phyloP scores from a whole-genome alignment of 2,329 filamentous ascomycete genomes.

The Fusarium sp. region DNA sequence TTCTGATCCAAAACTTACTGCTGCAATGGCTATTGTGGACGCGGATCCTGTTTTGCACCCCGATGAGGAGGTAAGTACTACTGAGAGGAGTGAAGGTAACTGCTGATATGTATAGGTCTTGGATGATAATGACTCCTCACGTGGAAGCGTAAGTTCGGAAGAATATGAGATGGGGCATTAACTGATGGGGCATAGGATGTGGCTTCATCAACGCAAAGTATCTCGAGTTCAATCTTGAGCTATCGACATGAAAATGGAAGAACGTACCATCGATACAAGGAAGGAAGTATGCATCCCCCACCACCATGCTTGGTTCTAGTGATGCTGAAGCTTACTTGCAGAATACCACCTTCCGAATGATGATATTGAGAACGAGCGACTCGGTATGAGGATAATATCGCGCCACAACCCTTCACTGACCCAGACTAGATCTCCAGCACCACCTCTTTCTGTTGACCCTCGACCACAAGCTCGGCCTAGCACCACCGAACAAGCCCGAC shows the following conservation, averaged over 20 bases:
- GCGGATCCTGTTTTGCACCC: neutral
- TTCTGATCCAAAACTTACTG: accelerated
- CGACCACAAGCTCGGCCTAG: conserved; percentile 5
- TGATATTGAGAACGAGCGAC: conserved; percentile 20
- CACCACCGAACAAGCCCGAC: neutral
- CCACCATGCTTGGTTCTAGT: accelerated
- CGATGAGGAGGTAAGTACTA: neutral
- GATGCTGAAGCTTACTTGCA: accelerated
- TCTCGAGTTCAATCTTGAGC: conserved; percentile 16
- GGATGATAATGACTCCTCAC: neutral
- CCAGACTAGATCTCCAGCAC: conserved; percentile 19
- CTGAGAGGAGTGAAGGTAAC: accelerated
- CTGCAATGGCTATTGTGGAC: neutral
- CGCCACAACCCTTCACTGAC: too few species aligned
- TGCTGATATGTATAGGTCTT: neutral
- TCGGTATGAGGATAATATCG: conserved; percentile 1
- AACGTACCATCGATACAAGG: conserved; percentile 24
- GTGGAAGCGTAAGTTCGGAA: neutral
- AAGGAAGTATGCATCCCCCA: conserved; percentile 5
- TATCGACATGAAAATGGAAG: conserved; percentile 21
- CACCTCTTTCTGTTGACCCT: conserved; percentile 17
- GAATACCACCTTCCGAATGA: conserved; percentile 31
- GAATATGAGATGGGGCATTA: too few species aligned
- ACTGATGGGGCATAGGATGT: too few species aligned
- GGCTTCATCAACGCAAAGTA: conserved; percentile 16